Percentiles rank a stretch among this genome's conserved stretches.
Evolutionary conservation across 2,329 filamentous ascomycete species (phyloP).

Genomic region (Phyllosticta citriasiana): DNA sequence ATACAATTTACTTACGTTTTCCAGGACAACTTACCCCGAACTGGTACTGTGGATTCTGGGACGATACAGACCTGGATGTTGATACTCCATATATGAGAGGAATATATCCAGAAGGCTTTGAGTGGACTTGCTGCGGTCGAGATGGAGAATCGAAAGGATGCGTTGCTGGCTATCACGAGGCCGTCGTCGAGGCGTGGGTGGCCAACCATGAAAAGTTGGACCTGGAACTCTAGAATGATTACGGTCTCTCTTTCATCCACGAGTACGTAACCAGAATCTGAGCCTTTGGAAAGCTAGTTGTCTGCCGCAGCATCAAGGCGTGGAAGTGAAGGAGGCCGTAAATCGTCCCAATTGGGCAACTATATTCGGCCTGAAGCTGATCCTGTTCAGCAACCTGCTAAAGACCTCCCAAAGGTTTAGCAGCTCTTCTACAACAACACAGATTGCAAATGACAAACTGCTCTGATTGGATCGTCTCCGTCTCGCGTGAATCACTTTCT

Average conservation of each 20-base stretch:
- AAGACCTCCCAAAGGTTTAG: neutral
- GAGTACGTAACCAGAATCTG: too few relatives aligned
- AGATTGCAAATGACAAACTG: neutral
- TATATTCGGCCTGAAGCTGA: neutral
- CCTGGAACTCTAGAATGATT: too few relatives aligned
- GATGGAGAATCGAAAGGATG: neutral
- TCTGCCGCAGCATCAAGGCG: too few relatives aligned
- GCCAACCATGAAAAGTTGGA: too few relatives aligned
- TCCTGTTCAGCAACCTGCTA: neutral
- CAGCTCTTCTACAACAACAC: neutral
- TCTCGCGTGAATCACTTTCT: neutral
- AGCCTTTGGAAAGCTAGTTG: too few relatives aligned
- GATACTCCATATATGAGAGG: neutral
- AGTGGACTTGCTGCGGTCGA: neutral
- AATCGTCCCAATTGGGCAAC: neutral
- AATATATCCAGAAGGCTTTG: neutral
- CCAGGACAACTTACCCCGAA: neutral
- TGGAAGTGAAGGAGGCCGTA: too few relatives aligned
- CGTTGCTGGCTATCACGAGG: neutral
- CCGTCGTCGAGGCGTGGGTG: neutral
- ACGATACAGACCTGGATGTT: neutral
- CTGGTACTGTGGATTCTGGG: neutral
- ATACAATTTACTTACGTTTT: neutral
- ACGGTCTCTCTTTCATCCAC: too few relatives aligned
- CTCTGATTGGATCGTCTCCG: neutral